These are phyloP conservation scores for Anisodus tanguticus DNA, from an alignment of 257 asterid genomes.

Conservation along the genomic window DNA sequence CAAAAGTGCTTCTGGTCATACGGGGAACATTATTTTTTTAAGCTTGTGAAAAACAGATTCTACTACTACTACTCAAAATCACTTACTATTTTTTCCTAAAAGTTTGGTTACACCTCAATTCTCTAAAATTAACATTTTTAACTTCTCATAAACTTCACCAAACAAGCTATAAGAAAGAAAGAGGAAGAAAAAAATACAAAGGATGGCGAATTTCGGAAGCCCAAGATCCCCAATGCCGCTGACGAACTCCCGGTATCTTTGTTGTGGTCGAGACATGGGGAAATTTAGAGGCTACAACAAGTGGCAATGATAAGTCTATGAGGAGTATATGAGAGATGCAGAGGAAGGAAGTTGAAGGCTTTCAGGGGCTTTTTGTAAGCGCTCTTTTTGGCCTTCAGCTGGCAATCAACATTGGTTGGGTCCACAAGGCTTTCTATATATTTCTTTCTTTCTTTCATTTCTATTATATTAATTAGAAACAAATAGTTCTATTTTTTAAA, in stretches of 20 bases:
- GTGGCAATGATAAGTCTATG: not conserved
- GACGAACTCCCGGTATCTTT: constrained; percentile 80
- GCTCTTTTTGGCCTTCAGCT: constrained; percentile 59
- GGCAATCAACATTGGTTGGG: constrained; percentile 36
- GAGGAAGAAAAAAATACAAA: constrained; percentile 44
- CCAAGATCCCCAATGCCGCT: constrained; percentile 92
- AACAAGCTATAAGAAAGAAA: not conserved
- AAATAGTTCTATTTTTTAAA: constrained; percentile 22
- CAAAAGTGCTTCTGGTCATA: too few relatives aligned
- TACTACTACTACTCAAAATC: too few relatives aligned
- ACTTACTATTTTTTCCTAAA: too few relatives aligned
- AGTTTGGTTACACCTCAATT: too few relatives aligned
- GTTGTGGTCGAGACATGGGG: constrained; percentile 60
- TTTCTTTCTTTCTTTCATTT: not conserved
- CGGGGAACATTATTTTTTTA: too few relatives aligned
- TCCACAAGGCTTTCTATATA: constrained; percentile 49
- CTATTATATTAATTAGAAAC: too few relatives aligned
- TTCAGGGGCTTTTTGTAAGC: constrained; percentile 55
- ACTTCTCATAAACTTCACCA: not conserved
- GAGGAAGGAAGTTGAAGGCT: constrained; percentile 15
- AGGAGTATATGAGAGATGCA: not conserved
- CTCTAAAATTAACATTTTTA: too few relatives aligned
- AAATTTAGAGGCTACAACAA: not conserved
- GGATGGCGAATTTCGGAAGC: constrained; percentile 90
- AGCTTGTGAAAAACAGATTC: too few relatives aligned